A percentile compares a stretch with the other conserved stretches of the same genome.
Conservation (phyloP, 1,284 basidiomycete species). For the Ceratobasidium sp. region DNA sequence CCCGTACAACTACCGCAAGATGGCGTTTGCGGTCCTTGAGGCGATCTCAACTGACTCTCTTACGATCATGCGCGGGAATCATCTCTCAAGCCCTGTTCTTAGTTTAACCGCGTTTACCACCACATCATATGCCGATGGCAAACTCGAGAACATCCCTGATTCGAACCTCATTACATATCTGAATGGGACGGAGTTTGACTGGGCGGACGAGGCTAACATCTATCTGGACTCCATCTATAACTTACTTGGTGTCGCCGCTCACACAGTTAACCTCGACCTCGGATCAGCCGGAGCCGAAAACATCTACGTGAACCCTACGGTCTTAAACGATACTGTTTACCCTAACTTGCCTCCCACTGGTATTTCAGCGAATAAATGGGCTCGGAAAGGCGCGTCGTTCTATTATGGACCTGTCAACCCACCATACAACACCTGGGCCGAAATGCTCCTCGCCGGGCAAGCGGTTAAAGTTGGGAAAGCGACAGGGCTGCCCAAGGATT, state of each 20-base stretch:
- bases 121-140: too few relatives aligned
- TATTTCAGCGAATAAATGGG: background rate
- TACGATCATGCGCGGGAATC: background rate
- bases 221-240: background rate
- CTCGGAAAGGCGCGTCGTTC: background rate
- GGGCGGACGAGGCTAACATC: background rate
- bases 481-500: background rate
- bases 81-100: background rate
- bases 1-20: background rate
- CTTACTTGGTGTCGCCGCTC: background rate
- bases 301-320: background rate
- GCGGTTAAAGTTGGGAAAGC: background rate
- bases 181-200: background rate
- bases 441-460: background rate
- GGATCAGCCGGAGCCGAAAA: background rate
- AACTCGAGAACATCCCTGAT: too few relatives aligned
- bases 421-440: conserved; percentile 28
- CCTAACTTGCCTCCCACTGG: background rate
- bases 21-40: background rate
- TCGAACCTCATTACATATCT: background rate
- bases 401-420: background rate
- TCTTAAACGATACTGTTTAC: background rate
- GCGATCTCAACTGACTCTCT: background rate
- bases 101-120: background rate
- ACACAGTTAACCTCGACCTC: conserved; percentile 34